Conservation (phyloP, 2,329 filamentous ascomycete genomes). For the Claviceps monticola region DNA sequence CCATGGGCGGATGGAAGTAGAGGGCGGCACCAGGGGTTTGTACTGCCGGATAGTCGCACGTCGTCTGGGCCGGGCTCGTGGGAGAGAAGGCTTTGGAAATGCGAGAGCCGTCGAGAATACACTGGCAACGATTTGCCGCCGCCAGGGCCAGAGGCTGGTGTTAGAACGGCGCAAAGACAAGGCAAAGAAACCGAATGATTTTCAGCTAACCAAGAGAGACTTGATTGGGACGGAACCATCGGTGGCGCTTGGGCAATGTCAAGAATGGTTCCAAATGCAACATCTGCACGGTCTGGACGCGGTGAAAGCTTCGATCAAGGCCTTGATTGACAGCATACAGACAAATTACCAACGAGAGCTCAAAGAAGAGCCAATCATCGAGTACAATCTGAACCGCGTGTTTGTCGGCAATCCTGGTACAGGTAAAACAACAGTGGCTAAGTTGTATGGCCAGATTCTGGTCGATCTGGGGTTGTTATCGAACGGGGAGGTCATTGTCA, state of each 20-base stretch:
- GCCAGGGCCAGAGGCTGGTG: background rate
- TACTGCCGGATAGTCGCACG: slow-evolving; percentile 50
- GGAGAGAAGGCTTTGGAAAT: slow-evolving; percentile 57
- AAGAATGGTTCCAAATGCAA: slow-evolving; percentile 45
- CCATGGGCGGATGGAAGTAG: slow-evolving; percentile 39
- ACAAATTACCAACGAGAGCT: slow-evolving; percentile 56
- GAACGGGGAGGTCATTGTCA: slow-evolving; percentile 57
- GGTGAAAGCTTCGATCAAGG: slow-evolving; percentile 48
- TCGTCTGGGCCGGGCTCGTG: slow-evolving; percentile 47
- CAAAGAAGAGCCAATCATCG: slow-evolving; percentile 40
- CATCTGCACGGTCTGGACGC: slow-evolving; percentile 41
- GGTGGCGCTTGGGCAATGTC: slow-evolving; percentile 32
- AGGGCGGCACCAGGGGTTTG: slow-evolving; percentile 43
- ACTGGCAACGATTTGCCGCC: slow-evolving; percentile 31
- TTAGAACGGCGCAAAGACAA: slow-evolving; percentile 37
- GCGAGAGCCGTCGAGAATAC: slow-evolving; percentile 54
- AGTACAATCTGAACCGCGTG: slow-evolving; percentile 51
- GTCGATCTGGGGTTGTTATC: slow-evolving; percentile 53
- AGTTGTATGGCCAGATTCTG: slow-evolving; percentile 56
- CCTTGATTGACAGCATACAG: slow-evolving; percentile 45
- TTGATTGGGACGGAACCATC: slow-evolving; percentile 56
- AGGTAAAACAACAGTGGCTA: slow-evolving; percentile 63
- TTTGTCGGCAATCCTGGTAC: slow-evolving; percentile 63
- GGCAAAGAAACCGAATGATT: slow-evolving; percentile 39
- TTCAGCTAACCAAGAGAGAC: slow-evolving; percentile 50